phyloP scores from a whole-genome alignment of 257 asterid genomes.

The Solanum arcanum region DNA sequence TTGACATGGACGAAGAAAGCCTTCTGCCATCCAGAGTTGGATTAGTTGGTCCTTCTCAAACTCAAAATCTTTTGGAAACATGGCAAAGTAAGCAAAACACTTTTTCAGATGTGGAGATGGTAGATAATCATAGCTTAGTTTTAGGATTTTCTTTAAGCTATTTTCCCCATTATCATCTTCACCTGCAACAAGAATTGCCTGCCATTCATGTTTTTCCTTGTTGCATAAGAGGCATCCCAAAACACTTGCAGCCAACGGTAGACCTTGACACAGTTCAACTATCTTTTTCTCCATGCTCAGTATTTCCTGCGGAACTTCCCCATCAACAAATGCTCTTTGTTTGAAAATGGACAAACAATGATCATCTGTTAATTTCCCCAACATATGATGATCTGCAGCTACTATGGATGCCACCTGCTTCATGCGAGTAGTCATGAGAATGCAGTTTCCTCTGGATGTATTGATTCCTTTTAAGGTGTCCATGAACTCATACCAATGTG shows the following conservation, averaged over 20 bases:
- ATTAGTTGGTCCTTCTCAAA: conserved; percentile 8
- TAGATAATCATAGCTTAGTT: conserved; percentile 12
- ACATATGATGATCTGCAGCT: not conserved
- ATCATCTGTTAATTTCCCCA: not conserved
- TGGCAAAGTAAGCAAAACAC: conserved; percentile 12
- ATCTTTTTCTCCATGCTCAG: not conserved
- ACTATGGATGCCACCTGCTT: not conserved
- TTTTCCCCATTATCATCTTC: not conserved
- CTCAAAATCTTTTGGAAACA: conserved; percentile 6
- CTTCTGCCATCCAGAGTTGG: conserved; percentile 25
- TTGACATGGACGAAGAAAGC: not conserved
- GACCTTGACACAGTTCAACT: not conserved
- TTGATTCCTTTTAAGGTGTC: not conserved
- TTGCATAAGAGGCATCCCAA: not conserved
- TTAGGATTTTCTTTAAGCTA: not conserved
- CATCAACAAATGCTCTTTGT: not conserved
- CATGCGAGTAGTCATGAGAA: conserved; percentile 12
- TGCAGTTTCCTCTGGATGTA: not conserved
- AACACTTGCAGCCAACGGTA: conserved; percentile 11
- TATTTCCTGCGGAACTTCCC: not conserved
- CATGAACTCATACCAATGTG: not conserved
- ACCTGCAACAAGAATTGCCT: not conserved
- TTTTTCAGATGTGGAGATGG: conserved; percentile 5
- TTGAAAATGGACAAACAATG: not conserved
- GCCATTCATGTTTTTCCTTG: conserved; percentile 7